Percentiles rank a stretch among this genome's conserved stretches.
phyloP scores from a whole-genome alignment of 176 grass and related monocot species.

The maize (Zea mays) region DNA sequence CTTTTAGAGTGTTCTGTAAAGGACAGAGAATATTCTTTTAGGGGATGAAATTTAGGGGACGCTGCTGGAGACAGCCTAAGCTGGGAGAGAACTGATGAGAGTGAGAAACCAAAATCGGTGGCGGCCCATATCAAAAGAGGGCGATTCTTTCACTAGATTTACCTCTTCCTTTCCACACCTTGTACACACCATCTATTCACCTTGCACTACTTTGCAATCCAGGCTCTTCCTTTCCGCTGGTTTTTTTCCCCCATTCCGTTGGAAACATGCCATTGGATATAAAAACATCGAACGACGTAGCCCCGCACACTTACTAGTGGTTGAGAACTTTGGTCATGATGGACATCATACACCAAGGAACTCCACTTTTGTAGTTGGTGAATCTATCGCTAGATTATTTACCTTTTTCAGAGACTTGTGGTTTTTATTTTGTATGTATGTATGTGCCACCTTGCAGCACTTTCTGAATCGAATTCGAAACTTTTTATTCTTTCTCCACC shows the following conservation, averaged over 20 bases:
- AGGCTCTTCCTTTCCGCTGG: not conserved
- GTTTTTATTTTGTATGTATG: not conserved
- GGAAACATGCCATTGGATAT: not conserved
- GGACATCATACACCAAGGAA: not conserved
- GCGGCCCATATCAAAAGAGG: too few relatives aligned
- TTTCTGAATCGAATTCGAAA: not conserved
- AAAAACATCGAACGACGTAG: not conserved
- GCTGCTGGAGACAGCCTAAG: too few relatives aligned
- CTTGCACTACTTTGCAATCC: not conserved
- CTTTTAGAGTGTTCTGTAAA: too few relatives aligned
- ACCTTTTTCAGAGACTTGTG: not conserved
- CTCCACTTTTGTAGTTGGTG: too few relatives aligned
- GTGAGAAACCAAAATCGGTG: too few relatives aligned
- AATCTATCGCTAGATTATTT: constrained; percentile 30
- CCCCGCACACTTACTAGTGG: not conserved
- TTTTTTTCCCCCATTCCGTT: not conserved
- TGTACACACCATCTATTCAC: not conserved
- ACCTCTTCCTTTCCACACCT: not conserved
- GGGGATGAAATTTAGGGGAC: too few relatives aligned
- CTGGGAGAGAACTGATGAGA: too few relatives aligned
- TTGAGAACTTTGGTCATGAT: not conserved
- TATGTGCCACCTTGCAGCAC: not conserved
- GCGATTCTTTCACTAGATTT: not conserved
- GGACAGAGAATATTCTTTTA: too few relatives aligned
- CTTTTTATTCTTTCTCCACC: constrained; percentile 22